These are phyloP conservation scores for Penicillium aurantiogriseum DNA, from an alignment of 2,329 filamentous ascomycete species.

Conservation along the genomic window DNA sequence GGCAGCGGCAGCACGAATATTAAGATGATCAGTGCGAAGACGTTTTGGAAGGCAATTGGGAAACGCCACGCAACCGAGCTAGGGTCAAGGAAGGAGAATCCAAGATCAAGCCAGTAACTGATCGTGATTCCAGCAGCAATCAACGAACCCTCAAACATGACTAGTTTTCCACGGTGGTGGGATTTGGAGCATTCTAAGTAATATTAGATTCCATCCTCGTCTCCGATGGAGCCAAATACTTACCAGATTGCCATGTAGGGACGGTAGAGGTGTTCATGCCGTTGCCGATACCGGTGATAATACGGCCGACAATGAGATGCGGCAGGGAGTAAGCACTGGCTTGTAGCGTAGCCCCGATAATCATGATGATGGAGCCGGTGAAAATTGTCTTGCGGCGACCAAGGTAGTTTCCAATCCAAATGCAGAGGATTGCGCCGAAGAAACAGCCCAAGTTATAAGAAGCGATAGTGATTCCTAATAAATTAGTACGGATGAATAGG, in stretches of 20 bases:
- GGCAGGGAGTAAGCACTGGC: slow-evolving; percentile 47
- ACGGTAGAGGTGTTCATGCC: slow-evolving; percentile 54
- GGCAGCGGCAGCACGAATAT: slow-evolving; percentile 49
- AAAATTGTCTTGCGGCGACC: slow-evolving; percentile 54
- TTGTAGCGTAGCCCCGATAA: slow-evolving; percentile 51
- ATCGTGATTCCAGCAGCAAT: slow-evolving; percentile 50
- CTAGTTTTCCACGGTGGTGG: slow-evolving; percentile 49
- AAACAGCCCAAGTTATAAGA: slow-evolving; percentile 53
- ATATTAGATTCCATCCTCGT: neutral
- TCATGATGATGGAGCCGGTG: slow-evolving; percentile 49
- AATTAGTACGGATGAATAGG: neutral
- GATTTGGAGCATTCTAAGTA: slow-evolving; percentile 46
- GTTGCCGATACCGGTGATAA: slow-evolving; percentile 55
- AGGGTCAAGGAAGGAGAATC: slow-evolving; percentile 52
- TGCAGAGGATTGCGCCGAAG: slow-evolving; percentile 50
- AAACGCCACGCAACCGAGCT: slow-evolving; percentile 51
- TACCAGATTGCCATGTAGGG: slow-evolving; percentile 49
- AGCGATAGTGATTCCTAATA: slow-evolving; percentile 41
- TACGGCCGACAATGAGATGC: slow-evolving; percentile 52
- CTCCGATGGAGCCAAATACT: neutral
- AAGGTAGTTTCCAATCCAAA: slow-evolving; percentile 52
- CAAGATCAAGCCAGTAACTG: slow-evolving; percentile 51
- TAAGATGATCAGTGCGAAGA: slow-evolving; percentile 53
- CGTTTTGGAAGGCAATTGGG: slow-evolving; percentile 56
- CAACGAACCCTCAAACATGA: slow-evolving; percentile 51